Conservation (phyloP, 1,284 basidiomycete genomes). For the Xerocomus subilludens region DNA sequence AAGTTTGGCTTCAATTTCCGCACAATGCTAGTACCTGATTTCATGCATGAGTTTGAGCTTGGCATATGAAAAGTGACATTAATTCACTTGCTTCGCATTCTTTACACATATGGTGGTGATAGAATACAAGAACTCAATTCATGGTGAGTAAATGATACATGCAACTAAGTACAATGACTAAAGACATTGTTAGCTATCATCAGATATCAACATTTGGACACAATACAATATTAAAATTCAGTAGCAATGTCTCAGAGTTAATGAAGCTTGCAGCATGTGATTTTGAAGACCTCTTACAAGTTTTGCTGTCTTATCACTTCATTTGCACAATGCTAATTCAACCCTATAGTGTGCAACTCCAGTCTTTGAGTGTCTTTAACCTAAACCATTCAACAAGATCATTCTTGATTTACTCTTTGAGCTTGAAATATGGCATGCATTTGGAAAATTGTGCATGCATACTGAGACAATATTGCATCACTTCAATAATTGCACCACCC, state of each 20-base stretch:
- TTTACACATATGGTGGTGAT: neutral
- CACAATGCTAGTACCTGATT: neutral
- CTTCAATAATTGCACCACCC: neutral
- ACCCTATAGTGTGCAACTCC: too few relatives aligned
- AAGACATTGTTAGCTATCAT: too few relatives aligned
- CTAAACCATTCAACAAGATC: neutral
- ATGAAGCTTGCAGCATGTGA: neutral
- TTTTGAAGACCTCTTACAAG: neutral
- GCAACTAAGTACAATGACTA: too few relatives aligned
- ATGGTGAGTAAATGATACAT: too few relatives aligned
- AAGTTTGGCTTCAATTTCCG: neutral
- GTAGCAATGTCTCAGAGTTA: neutral
- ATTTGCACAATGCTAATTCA: too few relatives aligned
- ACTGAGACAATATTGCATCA: neutral
- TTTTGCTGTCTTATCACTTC: too few relatives aligned
- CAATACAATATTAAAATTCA: neutral
- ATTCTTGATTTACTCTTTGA: constrained; percentile 4
- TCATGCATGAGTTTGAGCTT: neutral
- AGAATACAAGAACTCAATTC: neutral
- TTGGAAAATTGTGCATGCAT: neutral
- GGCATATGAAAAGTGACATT: neutral
- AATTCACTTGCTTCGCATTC: neutral
- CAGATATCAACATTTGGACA: neutral
- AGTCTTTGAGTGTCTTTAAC: too few relatives aligned
- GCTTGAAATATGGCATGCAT: neutral